These are phyloP conservation scores for Cordyceps farinosa DNA, from an alignment of 2,329 filamentous ascomycete species.

Conservation along the genomic window DNA sequence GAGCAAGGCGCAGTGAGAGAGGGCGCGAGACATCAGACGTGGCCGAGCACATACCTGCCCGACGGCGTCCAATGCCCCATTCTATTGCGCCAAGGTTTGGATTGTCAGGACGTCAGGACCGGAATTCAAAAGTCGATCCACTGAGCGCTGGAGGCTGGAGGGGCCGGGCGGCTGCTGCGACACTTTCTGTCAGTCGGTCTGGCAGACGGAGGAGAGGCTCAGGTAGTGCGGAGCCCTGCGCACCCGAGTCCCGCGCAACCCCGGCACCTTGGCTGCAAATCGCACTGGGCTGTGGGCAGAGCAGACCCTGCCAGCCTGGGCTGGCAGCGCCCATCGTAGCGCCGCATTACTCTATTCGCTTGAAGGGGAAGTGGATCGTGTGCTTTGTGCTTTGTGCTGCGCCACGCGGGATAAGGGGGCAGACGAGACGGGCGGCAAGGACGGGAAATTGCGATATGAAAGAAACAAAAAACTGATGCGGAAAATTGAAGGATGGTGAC, in stretches of 20 bases:
- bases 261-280: conserved; percentile 1
- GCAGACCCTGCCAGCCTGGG: not conserved
- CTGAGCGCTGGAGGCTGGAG: not conserved
- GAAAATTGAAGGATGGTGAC: not conserved
- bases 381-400: not conserved
- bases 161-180: not conserved
- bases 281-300: not conserved
- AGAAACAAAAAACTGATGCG: not conserved
- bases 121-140: not conserved
- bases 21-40: not conserved
- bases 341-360: conserved; percentile 1
- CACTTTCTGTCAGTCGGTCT: not conserved
- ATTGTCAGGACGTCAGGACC: not conserved
- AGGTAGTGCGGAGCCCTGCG: conserved; percentile 1
- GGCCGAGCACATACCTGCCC: not conserved
- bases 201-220: not conserved
- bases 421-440: not conserved
- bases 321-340: not conserved
- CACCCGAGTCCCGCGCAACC: not conserved
- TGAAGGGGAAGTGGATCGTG: conserved; percentile 17
- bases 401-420: conserved; percentile 7
- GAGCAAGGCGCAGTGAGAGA: conserved; percentile 10
- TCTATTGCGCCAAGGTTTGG: not conserved
- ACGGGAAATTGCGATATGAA: not conserved
- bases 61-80: not conserved